Evolutionary conservation across 2,329 filamentous ascomycete genomes (phyloP).

Genomic region (Aureobasidium sp.): DNA sequence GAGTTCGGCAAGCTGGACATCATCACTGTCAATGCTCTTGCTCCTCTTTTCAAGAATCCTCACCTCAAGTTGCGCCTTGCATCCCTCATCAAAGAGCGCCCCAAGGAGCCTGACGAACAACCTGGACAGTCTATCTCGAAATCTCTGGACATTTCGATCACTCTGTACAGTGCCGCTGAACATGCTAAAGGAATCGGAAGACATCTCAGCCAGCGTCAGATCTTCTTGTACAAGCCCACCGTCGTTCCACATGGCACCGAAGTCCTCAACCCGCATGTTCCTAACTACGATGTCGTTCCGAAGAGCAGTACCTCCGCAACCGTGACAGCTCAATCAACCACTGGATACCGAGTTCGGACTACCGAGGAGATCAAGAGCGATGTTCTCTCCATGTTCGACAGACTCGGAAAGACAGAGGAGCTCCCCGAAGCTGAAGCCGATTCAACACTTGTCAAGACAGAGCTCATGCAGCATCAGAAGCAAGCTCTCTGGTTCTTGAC

Average conservation of each 20-base stretch:
- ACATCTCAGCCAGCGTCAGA: conserved; percentile 55
- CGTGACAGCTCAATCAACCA: background rate
- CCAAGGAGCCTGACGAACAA: conserved; percentile 54
- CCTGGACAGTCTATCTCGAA: conserved; percentile 55
- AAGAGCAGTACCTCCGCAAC: background rate
- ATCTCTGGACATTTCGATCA: conserved; percentile 58
- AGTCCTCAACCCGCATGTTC: conserved; percentile 67
- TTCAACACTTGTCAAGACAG: conserved; percentile 50
- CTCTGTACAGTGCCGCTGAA: conserved; percentile 69
- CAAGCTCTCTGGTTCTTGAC: conserved; percentile 85
- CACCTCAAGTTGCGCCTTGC: conserved; percentile 59
- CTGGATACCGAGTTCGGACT: conserved; percentile 46
- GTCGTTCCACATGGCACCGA: conserved; percentile 58
- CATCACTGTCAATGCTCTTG: conserved; percentile 57
- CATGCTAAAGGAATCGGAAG: conserved; percentile 58
- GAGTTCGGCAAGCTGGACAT: conserved; percentile 71
- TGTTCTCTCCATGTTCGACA: conserved; percentile 81
- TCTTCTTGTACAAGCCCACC: conserved; percentile 58
- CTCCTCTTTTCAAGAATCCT: conserved; percentile 59
- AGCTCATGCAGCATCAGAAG: conserved; percentile 76
- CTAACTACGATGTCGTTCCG: conserved; percentile 27
- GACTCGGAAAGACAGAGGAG: conserved; percentile 65
- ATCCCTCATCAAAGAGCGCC: conserved; percentile 60
- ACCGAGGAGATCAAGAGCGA: conserved; percentile 81
- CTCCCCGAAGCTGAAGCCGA: conserved; percentile 65